These are phyloP conservation scores for Fusarium buxicola DNA, from an alignment of 2,329 filamentous ascomycete genomes.

Conservation along the genomic window DNA sequence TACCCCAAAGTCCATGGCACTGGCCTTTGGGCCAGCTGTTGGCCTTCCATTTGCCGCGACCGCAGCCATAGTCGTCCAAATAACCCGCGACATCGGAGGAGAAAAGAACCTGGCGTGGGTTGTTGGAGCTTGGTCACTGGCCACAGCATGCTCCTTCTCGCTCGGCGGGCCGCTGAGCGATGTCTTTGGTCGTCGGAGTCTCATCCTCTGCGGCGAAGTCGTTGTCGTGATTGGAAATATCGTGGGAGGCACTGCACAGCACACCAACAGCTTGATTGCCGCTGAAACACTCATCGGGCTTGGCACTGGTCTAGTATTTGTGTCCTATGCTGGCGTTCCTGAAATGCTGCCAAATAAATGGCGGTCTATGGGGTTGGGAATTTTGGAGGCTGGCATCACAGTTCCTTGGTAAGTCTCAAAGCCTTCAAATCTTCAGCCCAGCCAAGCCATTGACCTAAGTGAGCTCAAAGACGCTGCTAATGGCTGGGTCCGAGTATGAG, in stretches of 20 bases:
- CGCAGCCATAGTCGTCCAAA: slow-evolving; percentile 12
- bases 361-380: slow-evolving; percentile 18
- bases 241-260: slow-evolving; percentile 15
- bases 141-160: slow-evolving; percentile 21
- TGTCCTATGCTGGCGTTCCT: slow-evolving; percentile 23
- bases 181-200: slow-evolving; percentile 10
- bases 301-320: slow-evolving; percentile 18
- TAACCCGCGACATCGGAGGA: slow-evolving; percentile 11
- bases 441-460: too few relatives aligned
- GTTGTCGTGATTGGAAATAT: slow-evolving; percentile 20
- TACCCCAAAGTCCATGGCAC: slow-evolving; percentile 14
- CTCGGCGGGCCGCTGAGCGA: slow-evolving; percentile 24
- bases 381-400: slow-evolving; percentile 17
- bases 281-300: slow-evolving; percentile 9
- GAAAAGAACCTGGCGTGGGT: slow-evolving; percentile 16
- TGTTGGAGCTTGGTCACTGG: slow-evolving; percentile 15
- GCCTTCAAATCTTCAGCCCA: too few relatives aligned
- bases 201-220: slow-evolving; percentile 8
- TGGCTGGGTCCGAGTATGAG: too few relatives aligned
- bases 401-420: slow-evolving; percentile 10
- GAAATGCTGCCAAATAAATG: slow-evolving; percentile 29
- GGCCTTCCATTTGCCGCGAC: slow-evolving; percentile 6
- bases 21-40: slow-evolving; percentile 16
- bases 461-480: too few relatives aligned
- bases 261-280: slow-evolving; percentile 4